These are phyloP conservation scores for Cryptococcus sp. DNA, from an alignment of 1,284 basidiomycete species.

Conservation along the genomic window DNA sequence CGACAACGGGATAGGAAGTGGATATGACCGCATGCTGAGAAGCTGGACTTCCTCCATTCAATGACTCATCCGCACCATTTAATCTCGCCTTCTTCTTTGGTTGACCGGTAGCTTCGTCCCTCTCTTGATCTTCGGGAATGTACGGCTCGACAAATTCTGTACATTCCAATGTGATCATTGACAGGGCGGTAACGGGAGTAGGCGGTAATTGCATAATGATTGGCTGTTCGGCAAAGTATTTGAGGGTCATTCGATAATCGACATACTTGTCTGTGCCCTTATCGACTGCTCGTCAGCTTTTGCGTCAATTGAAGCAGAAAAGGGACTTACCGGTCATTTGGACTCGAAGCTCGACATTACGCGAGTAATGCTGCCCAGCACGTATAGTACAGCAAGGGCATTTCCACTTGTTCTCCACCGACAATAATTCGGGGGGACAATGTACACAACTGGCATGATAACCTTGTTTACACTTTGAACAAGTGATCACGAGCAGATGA, in stretches of 20 bases:
- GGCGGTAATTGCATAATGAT: slow-evolving; percentile 13
- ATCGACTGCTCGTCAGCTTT: slow-evolving; percentile 19
- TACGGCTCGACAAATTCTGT: slow-evolving; percentile 19
- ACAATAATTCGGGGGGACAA: slow-evolving; percentile 23
- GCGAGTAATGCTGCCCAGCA: slow-evolving; percentile 31
- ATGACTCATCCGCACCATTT: background rate
- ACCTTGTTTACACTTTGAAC: slow-evolving; percentile 35
- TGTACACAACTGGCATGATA: slow-evolving; percentile 40
- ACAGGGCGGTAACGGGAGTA: slow-evolving; percentile 6
- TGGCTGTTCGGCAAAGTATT: slow-evolving; percentile 20
- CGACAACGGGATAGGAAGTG: no score
- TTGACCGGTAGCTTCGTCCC: background rate
- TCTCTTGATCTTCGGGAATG: slow-evolving; percentile 13
- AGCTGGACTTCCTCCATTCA: no score
- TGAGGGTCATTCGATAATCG: slow-evolving; percentile 37
- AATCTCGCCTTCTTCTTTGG: background rate
- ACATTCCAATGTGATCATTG: slow-evolving; percentile 11
- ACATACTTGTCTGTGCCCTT: slow-evolving; percentile 34
- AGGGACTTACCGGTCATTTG: slow-evolving; percentile 32
- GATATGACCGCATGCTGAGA: no score
- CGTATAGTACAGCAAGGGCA: slow-evolving; percentile 44
- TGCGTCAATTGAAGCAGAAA: background rate
- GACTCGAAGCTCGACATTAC: slow-evolving; percentile 29
- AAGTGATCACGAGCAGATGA: slow-evolving; percentile 24
- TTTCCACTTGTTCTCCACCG: slow-evolving; percentile 21